Percentiles rank a stretch among this genome's conserved stretches.
Conservation (phyloP, 495 filamentous ascomycete species). For the Daldinia vernicosa region DNA sequence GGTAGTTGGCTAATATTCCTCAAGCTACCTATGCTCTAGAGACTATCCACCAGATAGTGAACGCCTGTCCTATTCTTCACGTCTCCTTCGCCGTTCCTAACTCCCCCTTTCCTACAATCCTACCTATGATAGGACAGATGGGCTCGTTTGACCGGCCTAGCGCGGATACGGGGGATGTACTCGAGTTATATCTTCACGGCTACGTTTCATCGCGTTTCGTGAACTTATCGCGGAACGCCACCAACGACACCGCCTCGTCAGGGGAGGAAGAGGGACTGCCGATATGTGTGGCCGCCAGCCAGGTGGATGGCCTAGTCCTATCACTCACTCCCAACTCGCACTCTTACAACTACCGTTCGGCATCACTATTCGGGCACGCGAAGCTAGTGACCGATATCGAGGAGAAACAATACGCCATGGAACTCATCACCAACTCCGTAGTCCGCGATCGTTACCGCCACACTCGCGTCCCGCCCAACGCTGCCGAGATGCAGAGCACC, state of each 20-base stretch:
- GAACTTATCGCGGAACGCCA: slow-evolving; percentile 65
- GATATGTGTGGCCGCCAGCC: slow-evolving; percentile 71
- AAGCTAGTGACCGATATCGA: slow-evolving; percentile 67
- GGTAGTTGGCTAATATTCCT: slow-evolving; percentile 1
- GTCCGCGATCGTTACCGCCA: slow-evolving; percentile 73
- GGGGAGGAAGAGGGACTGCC: slow-evolving; percentile 57
- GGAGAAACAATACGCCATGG: slow-evolving; percentile 87
- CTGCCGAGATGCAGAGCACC: slow-evolving; percentile 80
- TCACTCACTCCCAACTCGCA: slow-evolving; percentile 81
- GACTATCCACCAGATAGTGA: slow-evolving; percentile 83
- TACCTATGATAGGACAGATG: slow-evolving; percentile 92
- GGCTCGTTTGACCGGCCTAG: slow-evolving; percentile 72
- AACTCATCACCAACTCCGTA: slow-evolving; percentile 79
- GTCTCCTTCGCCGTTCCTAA: slow-evolving; percentile 76
- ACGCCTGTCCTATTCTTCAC: slow-evolving; percentile 78
- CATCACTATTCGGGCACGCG: slow-evolving; percentile 80
- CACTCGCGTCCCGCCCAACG: slow-evolving; percentile 75
- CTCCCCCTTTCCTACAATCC: slow-evolving; percentile 70
- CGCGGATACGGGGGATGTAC: slow-evolving; percentile 67
- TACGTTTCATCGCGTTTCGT: slow-evolving; percentile 84
- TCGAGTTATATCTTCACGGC: slow-evolving; percentile 88
- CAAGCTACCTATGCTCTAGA: slow-evolving; percentile 77
- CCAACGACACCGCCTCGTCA: slow-evolving; percentile 48
- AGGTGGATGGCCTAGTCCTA: slow-evolving; percentile 77
- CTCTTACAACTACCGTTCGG: slow-evolving; percentile 90